phyloP scores from a whole-genome alignment of 164 flowering plant genomes.

The Vitis riparia region DNA sequence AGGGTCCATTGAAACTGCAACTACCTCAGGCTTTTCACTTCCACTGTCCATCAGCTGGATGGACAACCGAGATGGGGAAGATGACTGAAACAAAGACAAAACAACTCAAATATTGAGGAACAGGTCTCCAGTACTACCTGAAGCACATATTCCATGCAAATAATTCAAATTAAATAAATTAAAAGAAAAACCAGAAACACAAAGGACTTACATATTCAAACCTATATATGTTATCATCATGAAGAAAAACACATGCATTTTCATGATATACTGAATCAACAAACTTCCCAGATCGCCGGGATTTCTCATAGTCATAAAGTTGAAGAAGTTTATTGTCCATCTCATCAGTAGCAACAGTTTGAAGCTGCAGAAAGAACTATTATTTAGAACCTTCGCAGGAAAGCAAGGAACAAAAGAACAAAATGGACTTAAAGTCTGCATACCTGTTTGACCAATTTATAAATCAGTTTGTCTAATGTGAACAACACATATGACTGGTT shows the following conservation, averaged over 20 bases:
- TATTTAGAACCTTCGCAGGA: constrained; percentile 5
- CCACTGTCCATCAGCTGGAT: constrained; percentile 66
- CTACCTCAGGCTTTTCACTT: constrained; percentile 58
- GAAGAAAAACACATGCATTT: constrained; percentile 57
- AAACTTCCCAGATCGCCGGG: constrained; percentile 46
- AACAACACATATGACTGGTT: constrained; percentile 72
- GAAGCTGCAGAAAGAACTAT: constrained; percentile 48
- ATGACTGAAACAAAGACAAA: constrained; percentile 33
- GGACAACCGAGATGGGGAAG: constrained; percentile 42
- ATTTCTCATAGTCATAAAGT: constrained; percentile 57
- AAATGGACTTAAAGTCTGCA: not conserved
- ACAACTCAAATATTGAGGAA: not conserved
- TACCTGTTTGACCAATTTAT: constrained; percentile 70
- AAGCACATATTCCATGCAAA: no score
- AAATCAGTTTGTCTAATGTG: constrained; percentile 68
- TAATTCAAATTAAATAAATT: not conserved
- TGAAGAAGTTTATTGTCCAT: constrained; percentile 63
- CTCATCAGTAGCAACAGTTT: constrained; percentile 59
- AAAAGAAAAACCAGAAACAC: not conserved
- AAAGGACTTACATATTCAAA: constrained; percentile 51
- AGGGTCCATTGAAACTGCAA: constrained; percentile 67
- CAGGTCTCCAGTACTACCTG: not conserved
- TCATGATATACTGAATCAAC: constrained; percentile 61
- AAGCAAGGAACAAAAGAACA: constrained; percentile 1
- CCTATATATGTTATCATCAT: constrained; percentile 62